A percentile compares a stretch with the other conserved stretches of the same genome.
phyloP scores from a whole-genome alignment of 2,329 filamentous ascomycete species.

The Calonectria leucothoes region DNA sequence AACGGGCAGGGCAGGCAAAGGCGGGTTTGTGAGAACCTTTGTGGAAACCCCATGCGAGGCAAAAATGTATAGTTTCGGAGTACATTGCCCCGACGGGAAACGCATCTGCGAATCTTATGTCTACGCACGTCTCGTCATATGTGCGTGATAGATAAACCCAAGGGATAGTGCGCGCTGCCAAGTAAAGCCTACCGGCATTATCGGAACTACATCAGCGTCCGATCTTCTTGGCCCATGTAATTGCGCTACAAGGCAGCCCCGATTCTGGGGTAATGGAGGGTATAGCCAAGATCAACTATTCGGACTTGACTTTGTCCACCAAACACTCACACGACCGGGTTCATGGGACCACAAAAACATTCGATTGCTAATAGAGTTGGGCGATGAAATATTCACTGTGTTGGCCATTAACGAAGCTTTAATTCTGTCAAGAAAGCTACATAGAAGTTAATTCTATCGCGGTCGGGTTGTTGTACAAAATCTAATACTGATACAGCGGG shows the following conservation, averaged over 20 bases:
- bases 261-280: background rate
- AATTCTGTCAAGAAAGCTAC: conserved; percentile 4
- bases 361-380: background rate
- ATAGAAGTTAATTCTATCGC: conserved; percentile 10
- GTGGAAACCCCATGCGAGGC: background rate
- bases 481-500: conserved; percentile 21
- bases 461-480: conserved; percentile 17
- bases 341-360: background rate
- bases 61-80: background rate
- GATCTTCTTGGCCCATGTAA: background rate
- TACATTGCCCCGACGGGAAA: background rate
- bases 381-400: background rate
- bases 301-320: background rate
- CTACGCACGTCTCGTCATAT: background rate
- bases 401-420: conserved; percentile 7
- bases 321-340: background rate
- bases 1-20: background rate
- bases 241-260: background rate
- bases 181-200: background rate
- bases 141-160: background rate
- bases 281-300: background rate
- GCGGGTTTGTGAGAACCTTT: background rate
- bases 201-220: background rate
- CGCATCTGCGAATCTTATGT: background rate
- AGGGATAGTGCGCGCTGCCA: background rate